phyloP scores from a whole-genome alignment of 2,329 filamentous ascomycete species.

The Coniella vitis region DNA sequence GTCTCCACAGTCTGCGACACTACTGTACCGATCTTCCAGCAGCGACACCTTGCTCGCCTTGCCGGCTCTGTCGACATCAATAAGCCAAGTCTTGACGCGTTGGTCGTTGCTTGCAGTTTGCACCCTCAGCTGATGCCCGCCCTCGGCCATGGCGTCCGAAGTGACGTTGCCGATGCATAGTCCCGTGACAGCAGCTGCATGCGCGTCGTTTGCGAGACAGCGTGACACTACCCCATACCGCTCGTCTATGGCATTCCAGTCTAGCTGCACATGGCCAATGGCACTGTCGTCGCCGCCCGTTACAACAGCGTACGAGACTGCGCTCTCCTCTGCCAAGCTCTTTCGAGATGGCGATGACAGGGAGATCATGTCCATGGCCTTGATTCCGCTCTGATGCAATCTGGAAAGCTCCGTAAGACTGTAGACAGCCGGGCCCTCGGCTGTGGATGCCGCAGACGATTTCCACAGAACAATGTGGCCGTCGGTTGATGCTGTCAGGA shows the following conservation, averaged over 20 bases:
- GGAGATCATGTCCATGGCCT: slow-evolving; percentile 45
- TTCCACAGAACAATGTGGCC: slow-evolving; percentile 63
- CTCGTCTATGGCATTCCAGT: slow-evolving; percentile 23
- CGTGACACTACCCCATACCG: slow-evolving; percentile 20
- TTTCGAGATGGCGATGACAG: background rate
- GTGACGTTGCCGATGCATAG: slow-evolving; percentile 30
- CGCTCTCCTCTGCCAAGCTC: slow-evolving; percentile 20
- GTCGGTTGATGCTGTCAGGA: slow-evolving; percentile 74
- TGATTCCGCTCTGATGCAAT: slow-evolving; percentile 78
- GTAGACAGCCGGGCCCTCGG: slow-evolving; percentile 17
- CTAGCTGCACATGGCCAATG: slow-evolving; percentile 47
- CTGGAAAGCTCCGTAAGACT: slow-evolving; percentile 28
- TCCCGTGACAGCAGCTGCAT: slow-evolving; percentile 66
- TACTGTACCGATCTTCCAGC: slow-evolving; percentile 46
- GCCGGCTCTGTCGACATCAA: slow-evolving; percentile 17
- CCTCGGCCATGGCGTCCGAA: slow-evolving; percentile 17
- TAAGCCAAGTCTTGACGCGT: slow-evolving; percentile 48
- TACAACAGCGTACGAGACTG: slow-evolving; percentile 41
- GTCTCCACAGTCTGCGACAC: slow-evolving; percentile 54
- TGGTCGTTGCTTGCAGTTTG: slow-evolving; percentile 55
- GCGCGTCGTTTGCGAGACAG: slow-evolving; percentile 46
- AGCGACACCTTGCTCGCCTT: slow-evolving; percentile 28
- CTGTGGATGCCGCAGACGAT: slow-evolving; percentile 4
- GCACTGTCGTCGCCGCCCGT: slow-evolving; percentile 89
- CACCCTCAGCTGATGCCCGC: slow-evolving; percentile 17